phyloP scores from a whole-genome alignment of 495 filamentous ascomycete genomes.

The Aspergillus haitiensis region DNA sequence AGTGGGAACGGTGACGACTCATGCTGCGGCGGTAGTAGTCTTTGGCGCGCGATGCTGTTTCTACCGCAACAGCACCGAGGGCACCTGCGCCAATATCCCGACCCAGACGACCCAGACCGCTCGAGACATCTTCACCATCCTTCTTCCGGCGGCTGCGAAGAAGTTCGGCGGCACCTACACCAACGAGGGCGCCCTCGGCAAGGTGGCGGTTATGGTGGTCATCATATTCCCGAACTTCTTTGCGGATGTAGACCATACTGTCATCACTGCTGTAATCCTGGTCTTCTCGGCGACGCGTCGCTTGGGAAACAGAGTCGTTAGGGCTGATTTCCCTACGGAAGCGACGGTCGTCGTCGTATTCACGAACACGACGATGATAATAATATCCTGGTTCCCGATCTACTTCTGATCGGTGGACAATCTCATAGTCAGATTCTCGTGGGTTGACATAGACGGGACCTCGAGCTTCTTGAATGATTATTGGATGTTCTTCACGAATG shows the following conservation, averaged over 20 bases:
- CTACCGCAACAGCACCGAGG: constrained; percentile 77
- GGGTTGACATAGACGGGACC: constrained; percentile 64
- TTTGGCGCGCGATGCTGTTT: constrained; percentile 70
- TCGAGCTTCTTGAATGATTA: constrained; percentile 76
- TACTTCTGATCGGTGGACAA: constrained; percentile 64
- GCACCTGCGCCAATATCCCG: constrained; percentile 78
- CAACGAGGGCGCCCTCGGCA: constrained; percentile 83
- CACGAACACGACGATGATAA: constrained; percentile 59
- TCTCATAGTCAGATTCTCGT: constrained; percentile 65
- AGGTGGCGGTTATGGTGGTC: constrained; percentile 73
- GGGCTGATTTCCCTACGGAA: constrained; percentile 57
- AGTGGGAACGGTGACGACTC: constrained; percentile 50
- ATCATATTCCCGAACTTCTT: constrained; percentile 57
- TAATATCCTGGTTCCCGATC: constrained; percentile 62
- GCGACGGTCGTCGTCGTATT: constrained; percentile 55
- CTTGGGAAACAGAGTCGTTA: constrained; percentile 59
- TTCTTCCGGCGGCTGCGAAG: constrained; percentile 65
- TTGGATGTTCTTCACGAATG: constrained; percentile 68
- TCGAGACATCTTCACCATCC: constrained; percentile 57
- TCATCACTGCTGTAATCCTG: constrained; percentile 62
- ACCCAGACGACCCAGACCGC: constrained; percentile 62
- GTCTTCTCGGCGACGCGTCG: constrained; percentile 40
- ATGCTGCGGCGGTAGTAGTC: constrained; percentile 69
- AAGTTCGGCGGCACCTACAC: constrained; percentile 72
- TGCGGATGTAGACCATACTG: constrained; percentile 59